A percentile compares a stretch with the other conserved stretches of the same genome.
Evolutionary conservation across 2,329 filamentous ascomycete genomes (phyloP).

Genomic region (Hymenoscyphus linearis): DNA sequence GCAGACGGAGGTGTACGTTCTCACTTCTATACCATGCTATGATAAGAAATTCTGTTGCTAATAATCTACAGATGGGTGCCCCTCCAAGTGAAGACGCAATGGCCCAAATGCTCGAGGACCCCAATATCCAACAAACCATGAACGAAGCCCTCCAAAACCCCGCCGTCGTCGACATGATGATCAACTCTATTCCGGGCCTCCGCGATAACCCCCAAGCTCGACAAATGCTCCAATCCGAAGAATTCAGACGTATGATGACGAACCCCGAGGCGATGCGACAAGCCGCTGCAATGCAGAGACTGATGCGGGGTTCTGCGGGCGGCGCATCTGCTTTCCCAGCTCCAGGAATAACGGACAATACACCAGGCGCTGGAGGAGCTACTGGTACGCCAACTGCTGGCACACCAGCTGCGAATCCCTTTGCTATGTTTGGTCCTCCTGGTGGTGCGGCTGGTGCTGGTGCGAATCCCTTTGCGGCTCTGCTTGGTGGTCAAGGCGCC

Average conservation of each 20-base stretch:
- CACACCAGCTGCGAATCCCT: slow-evolving; percentile 21
- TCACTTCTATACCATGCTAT: neutral
- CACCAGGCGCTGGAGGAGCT: slow-evolving; percentile 42
- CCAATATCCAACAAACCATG: slow-evolving; percentile 79
- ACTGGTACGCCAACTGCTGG: slow-evolving; percentile 26
- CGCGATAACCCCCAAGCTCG: slow-evolving; percentile 67
- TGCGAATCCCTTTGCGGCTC: slow-evolving; percentile 56
- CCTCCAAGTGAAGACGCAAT: slow-evolving; percentile 77
- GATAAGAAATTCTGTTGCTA: slow-evolving; percentile 19
- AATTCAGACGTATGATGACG: slow-evolving; percentile 88
- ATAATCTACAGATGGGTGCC: slow-evolving; percentile 70
- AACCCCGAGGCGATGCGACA: slow-evolving; percentile 80
- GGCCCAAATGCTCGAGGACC: slow-evolving; percentile 80
- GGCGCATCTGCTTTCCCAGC: slow-evolving; percentile 68
- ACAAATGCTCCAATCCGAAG: slow-evolving; percentile 80
- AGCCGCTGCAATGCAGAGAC: slow-evolving; percentile 76
- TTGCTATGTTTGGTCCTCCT: slow-evolving; percentile 29
- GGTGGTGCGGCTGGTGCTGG: slow-evolving; percentile 31
- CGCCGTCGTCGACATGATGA: slow-evolving; percentile 90
- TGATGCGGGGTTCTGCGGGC: slow-evolving; percentile 46
- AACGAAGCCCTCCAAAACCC: slow-evolving; percentile 95
- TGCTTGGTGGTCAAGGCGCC: slow-evolving; percentile 42
- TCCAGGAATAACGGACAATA: slow-evolving; percentile 86
- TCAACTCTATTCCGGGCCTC: slow-evolving; percentile 82
- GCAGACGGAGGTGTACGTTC: slow-evolving; percentile 84